These are phyloP conservation scores for Cladophialophora exuberans DNA, from an alignment of 2,329 filamentous ascomycete species.

Conservation along the genomic window DNA sequence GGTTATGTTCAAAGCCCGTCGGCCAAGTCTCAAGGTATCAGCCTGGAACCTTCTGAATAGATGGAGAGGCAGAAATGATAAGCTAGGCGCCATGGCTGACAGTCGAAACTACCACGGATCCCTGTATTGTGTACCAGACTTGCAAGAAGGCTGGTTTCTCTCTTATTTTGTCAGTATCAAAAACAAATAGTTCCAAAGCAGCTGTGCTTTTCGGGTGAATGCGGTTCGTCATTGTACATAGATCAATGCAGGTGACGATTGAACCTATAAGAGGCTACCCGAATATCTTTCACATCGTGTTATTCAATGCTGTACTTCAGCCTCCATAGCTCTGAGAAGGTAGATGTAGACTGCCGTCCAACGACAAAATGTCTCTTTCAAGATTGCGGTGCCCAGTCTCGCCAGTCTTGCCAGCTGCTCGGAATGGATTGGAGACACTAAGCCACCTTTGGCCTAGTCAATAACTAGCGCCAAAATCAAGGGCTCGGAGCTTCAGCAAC, in stretches of 20 bases:
- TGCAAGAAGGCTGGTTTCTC: slow-evolving; percentile 21
- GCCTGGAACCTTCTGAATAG: slow-evolving; percentile 31
- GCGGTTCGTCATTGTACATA: slow-evolving; percentile 27
- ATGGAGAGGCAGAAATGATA: slow-evolving; percentile 16
- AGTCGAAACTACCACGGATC: neutral
- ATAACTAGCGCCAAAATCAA: slow-evolving; percentile 3
- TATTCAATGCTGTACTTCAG: too few species aligned
- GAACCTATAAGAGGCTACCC: slow-evolving; percentile 5
- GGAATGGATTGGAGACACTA: too few species aligned
- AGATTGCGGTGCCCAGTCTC: too few species aligned
- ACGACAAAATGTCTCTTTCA: too few species aligned
- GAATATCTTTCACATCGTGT: neutral
- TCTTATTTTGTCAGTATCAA: slow-evolving; percentile 25
- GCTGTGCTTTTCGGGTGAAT: slow-evolving; percentile 9
- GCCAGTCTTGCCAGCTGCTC: too few species aligned
- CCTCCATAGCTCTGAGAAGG: too few species aligned
- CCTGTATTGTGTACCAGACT: slow-evolving; percentile 26
- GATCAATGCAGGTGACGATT: slow-evolving; percentile 16
- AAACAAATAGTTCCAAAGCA: slow-evolving; percentile 19
- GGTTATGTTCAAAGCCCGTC: slow-evolving; percentile 72
- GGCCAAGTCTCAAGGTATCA: slow-evolving; percentile 38
- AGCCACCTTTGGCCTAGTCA: too few species aligned
- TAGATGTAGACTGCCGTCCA: too few species aligned
- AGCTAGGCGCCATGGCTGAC: neutral
- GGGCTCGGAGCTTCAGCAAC: slow-evolving; percentile 1